Evolutionary conservation across 257 asterid genomes (phyloP), one percentile per base, ranked within the genome.

Genomic region (Sherardia arvensis): DNA sequence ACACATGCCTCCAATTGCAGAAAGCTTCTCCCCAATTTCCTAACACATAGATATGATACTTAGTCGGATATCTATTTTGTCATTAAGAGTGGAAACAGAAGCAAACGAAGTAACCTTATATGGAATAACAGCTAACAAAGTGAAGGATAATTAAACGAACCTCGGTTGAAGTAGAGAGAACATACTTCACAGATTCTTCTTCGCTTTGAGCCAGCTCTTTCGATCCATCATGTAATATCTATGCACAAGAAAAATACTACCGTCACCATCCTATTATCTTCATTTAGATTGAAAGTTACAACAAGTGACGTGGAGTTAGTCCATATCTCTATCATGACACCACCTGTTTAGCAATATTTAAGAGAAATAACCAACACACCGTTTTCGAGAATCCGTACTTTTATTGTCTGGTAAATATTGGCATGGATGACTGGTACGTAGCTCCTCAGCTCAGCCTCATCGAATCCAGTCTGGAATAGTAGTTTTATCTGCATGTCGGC

Each of bases 361-460:
- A 80, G 78, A 83, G 86, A 71, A 84, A 87, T 76, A 80, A 88
- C 87, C 82, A 75, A 85, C 96, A 81, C 91, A 89, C 85, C 87
- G 91, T 82, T 84, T 79, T 90, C 78, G 74, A 71, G 79, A 78
- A 77, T 78, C 80, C 99, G 49, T 93, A 93, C 99, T 90, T 93
- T 87, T 85, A 90, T 93, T 76, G 97, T 87, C 94, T 93, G 99
- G 80, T 87, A 93, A 61, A 93, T 85, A 78, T 93, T 93, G 91
- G 99, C 99, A 77, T 93, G 95, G 81, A 93, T 81, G 88, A 90
- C 95, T 11, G 96, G 94, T 72, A 79, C 79, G 72, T 90, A 93
- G 85, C 87, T 79, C 83, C 81, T 87, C 53, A 93, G 85, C 82
- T 93, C 99, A 67, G 88, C 80, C 67, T 93, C 99, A 67, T 93